Evolutionary conservation across 2,329 filamentous ascomycete species (phyloP).

Genomic region (Diaporthe vaccinii): DNA sequence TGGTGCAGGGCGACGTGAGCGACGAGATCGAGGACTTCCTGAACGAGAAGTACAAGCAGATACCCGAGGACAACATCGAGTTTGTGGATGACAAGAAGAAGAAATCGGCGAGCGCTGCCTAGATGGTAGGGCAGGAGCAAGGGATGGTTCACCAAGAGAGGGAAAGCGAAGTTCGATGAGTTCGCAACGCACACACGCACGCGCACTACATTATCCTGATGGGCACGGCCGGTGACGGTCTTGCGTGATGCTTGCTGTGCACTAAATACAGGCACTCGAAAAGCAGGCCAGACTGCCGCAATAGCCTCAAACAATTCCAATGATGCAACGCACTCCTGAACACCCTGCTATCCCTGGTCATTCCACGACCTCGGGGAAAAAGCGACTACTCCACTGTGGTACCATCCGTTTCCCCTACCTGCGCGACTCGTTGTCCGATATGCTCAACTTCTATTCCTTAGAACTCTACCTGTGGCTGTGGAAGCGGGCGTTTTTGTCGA

Average conservation of each 20-base stretch:
- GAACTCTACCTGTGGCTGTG: conserved; percentile 60
- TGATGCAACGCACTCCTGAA: conserved; percentile 22
- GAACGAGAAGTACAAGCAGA: conserved; percentile 86
- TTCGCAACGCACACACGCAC: neutral
- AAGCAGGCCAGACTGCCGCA: conserved; percentile 42
- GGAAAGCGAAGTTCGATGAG: neutral
- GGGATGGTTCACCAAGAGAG: conserved; percentile 29
- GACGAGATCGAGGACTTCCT: conserved; percentile 95
- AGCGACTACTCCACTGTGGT: neutral
- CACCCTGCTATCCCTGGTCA: conserved; percentile 18
- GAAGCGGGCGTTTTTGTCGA: conserved; percentile 53
- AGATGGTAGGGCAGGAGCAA: conserved; percentile 16
- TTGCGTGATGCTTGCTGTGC: conserved; percentile 39
- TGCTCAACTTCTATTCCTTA: conserved; percentile 66
- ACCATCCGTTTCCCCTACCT: neutral
- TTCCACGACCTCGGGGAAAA: neutral
- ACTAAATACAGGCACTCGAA: neutral
- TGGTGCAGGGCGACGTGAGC: conserved; percentile 96
- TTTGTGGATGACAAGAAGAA: conserved; percentile 96
- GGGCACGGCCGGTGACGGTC: neutral
- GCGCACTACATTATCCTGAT: neutral
- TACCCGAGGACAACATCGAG: conserved; percentile 96
- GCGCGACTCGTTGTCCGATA: neutral
- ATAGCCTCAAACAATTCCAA: conserved; percentile 28
- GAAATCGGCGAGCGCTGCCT: conserved; percentile 69